Evolutionary conservation across 371 early-diverging fungal genomes (phyloP).

Genomic region (Parasitella parasitica): DNA sequence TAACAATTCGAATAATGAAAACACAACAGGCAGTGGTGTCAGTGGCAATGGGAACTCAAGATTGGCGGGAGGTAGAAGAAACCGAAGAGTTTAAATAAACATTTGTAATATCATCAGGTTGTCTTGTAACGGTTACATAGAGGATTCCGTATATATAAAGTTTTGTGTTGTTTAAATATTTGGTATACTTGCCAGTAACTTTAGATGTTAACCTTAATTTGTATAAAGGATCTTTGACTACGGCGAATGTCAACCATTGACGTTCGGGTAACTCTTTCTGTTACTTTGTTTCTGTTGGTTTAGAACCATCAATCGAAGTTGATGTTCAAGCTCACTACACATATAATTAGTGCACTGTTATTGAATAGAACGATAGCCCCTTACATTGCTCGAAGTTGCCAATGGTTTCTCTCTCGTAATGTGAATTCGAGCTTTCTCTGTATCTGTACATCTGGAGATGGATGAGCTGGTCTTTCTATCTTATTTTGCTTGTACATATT

Average conservation of each 20-base stretch:
- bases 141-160: too few species aligned
- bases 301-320: background rate
- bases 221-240: too few species aligned
- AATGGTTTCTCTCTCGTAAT: constrained; percentile 37
- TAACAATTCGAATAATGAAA: background rate
- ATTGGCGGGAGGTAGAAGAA: constrained; percentile 2
- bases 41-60: background rate
- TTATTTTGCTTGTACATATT: constrained; percentile 6
- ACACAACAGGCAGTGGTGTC: background rate
- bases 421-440: constrained; percentile 27
- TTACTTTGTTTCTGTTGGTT: background rate
- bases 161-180: too few species aligned
- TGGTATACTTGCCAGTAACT: too few species aligned
- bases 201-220: too few species aligned
- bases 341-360: background rate
- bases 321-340: constrained; percentile 15
- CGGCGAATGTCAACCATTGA: background rate
- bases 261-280: background rate
- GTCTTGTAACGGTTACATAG: too few species aligned
- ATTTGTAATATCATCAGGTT: too few species aligned
- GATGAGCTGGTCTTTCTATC: constrained; percentile 20
- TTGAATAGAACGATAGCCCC: background rate
- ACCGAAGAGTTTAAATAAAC: constrained; percentile 3
- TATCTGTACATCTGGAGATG: constrained; percentile 32
- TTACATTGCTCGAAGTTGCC: constrained; percentile 42